Conservation (phyloP, 1,284 basidiomycete species). For the Bondarzewia mesenterica region DNA sequence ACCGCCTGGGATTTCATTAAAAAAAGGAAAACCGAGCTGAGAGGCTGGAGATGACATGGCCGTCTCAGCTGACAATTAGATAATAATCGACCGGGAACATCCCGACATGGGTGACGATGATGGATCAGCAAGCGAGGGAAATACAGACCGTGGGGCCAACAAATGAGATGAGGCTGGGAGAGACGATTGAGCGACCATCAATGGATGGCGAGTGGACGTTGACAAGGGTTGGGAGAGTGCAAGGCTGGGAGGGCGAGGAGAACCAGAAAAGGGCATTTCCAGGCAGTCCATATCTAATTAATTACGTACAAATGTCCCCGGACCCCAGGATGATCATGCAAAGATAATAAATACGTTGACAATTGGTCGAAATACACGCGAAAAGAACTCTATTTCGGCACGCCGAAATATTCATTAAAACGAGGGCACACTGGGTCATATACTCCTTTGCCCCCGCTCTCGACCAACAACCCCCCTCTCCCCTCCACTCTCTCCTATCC, state of each 20-base stretch:
- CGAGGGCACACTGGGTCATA: constrained; percentile 44
- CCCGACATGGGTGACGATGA: background rate
- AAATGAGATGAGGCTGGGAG: background rate
- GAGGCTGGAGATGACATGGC: no score
- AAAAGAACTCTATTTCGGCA: constrained; percentile 45
- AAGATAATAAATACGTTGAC: constrained; percentile 13
- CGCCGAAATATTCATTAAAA: constrained; percentile 70
- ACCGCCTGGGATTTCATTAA: no score
- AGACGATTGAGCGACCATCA: background rate
- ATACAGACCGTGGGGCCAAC: background rate
- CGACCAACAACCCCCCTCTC: constrained; percentile 19
- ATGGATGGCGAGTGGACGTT: no score
- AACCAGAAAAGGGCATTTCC: constrained; percentile 14
- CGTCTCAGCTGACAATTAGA: no score
- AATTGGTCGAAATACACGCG: constrained; percentile 14
- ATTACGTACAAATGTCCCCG: constrained; percentile 14
- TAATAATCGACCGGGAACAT: no score
- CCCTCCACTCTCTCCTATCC: constrained; percentile 16
- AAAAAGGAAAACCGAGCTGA: no score
- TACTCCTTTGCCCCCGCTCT: constrained; percentile 41
- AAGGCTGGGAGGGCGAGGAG: background rate
- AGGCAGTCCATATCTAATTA: constrained; percentile 11
- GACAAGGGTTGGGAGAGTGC: background rate
- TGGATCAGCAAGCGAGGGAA: background rate
- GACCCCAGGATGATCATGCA: constrained; percentile 12